Conservation (phyloP, 306 rosid genomes). For the Acacia crassicarpa region DNA sequence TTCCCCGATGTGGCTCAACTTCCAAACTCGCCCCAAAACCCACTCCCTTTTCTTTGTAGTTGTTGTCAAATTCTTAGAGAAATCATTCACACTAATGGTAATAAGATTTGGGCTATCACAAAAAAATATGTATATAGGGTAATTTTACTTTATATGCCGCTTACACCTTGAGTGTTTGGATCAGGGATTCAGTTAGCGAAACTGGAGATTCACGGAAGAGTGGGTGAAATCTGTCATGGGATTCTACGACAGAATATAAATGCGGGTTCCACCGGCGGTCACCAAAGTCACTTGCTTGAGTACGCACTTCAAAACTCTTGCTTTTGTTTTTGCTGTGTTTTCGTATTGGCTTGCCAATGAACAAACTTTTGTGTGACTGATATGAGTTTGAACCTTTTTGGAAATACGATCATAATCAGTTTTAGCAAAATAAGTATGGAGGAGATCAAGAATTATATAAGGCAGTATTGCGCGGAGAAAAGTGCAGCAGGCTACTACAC, state of each 20-base stretch:
- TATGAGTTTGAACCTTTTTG: not conserved
- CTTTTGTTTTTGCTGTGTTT: not conserved
- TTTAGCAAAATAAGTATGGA: slow-evolving; percentile 43
- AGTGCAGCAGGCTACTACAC: slow-evolving; percentile 39
- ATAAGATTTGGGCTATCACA: not conserved
- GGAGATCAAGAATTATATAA: slow-evolving; percentile 50
- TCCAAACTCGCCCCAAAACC: slow-evolving; percentile 38
- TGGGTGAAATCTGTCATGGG: slow-evolving; percentile 48
- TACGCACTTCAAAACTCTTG: slow-evolving; percentile 26
- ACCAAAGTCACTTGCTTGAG: slow-evolving; percentile 54
- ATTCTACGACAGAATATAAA: slow-evolving; percentile 28
- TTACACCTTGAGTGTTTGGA: not conserved
- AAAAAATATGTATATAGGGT: not conserved
- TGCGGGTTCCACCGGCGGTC: slow-evolving; percentile 16
- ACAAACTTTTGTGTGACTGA: not conserved
- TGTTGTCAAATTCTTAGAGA: slow-evolving; percentile 71
- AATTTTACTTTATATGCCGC: not conserved
- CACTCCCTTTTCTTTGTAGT: slow-evolving; percentile 49
- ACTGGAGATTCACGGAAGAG: slow-evolving; percentile 3
- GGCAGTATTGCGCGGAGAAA: slow-evolving; percentile 43
- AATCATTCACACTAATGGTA: slow-evolving; percentile 57
- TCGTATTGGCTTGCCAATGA: not conserved
- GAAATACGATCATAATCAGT: slow-evolving; percentile 33
- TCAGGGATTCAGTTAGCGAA: not conserved
- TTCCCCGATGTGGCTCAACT: not conserved